Base-by-base conservation (phyloP, 2,329 filamentous ascomycete genomes). In the Aspergillus ochraceoroseus region DNA sequence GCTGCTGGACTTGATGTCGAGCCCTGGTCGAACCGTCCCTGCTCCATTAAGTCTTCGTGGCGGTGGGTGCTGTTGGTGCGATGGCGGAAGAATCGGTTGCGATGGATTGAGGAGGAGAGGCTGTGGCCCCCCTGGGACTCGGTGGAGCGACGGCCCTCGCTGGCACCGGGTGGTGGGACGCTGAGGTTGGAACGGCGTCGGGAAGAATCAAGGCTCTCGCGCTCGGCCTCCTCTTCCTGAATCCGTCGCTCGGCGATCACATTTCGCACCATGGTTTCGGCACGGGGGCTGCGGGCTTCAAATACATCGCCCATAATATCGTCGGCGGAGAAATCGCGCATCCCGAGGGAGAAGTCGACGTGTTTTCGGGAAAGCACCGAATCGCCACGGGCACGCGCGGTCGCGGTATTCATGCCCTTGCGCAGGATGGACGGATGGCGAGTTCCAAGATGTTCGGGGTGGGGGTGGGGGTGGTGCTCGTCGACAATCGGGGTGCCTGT, bases 301-400 rank as follows among this genome's bases (percentile, higher is more conserved):
- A 79, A 82, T 1, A 85, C 75, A 53, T 86, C 82, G 31, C 77
- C 79, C 44, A 76, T 73, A 30, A 79, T 66, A 48, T 83, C 79
- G 20, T 70, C 70, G 1, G 75, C 70, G 3, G 72, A 72, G 27
- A 82, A 68, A 30, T 75, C 72, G 22, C 68, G 72, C 74, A 83
- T 82, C 19, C 82, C 82, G 2, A 85, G 69, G 1, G 80, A 84
- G 62, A 85, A 85, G 57, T 85, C 82, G 19, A 85, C 80, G 18
- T 80, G 77, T 39, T 77, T 79, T 68, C 79, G 77, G 7, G 71
- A 66, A 1, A 75, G 70, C 6, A 79, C 63, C 0, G 78, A 77
- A 48, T 82, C 77, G 20, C 73, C 73, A 6, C 77, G 73, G 23
- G 68, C 60, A 7, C 77, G 71, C n/a, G 54, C 57, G 7, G 57